Base-by-base conservation (phyloP, 176 grass and related monocot genomes). In the Aechmea fasciata region DNA sequence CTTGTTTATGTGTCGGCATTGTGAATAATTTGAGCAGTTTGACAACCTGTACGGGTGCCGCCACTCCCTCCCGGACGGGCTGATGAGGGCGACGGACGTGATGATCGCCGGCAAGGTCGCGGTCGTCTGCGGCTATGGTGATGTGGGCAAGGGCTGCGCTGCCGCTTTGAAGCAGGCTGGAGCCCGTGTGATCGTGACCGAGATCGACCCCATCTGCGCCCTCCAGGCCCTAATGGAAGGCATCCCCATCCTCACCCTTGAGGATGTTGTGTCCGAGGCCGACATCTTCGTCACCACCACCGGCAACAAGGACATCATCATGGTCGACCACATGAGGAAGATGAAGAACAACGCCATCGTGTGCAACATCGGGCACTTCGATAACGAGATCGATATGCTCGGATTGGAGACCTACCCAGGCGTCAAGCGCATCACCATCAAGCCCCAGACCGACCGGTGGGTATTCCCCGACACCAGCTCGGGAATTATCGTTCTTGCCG, bases 311-410 rank as follows among this genome's bases (percentile, higher is more conserved):
- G 94, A 97, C 77, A 93, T 97, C 71, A 83, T 97, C 71, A 97
- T 97, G 93, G 93, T 97, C 1, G 89, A 87, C 65, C 76, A 97
- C 86, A 97, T 97, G 93, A 92, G 70, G 87, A 93, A 97, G 80
- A 97, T 97, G 94, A 97, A 97, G 86, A 97, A 93, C 94, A 97
- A 97, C 26, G 94, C 94, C 13, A 97, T 99, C 68, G 87, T 99
- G 15, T 99, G 94, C 87, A 99, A 99, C 84, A 90, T 99, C 68
- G 94, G 94, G 9, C 94, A 99, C 75, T 99, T 99, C 6, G 94
- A 99, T 71, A 99, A 99, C 65, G 94, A 99, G 84, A 99, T 99
- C 0, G 94, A 99, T 53, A 99, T 99, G 89, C 67, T 52, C 0
- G 89, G 94, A 10, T 76, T 99, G n/a, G 94, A 99, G 79, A 93